These are phyloP conservation scores for Termitomyces titanicus DNA, from an alignment of 768 basidiomycete genomes.

Conservation along the genomic window DNA sequence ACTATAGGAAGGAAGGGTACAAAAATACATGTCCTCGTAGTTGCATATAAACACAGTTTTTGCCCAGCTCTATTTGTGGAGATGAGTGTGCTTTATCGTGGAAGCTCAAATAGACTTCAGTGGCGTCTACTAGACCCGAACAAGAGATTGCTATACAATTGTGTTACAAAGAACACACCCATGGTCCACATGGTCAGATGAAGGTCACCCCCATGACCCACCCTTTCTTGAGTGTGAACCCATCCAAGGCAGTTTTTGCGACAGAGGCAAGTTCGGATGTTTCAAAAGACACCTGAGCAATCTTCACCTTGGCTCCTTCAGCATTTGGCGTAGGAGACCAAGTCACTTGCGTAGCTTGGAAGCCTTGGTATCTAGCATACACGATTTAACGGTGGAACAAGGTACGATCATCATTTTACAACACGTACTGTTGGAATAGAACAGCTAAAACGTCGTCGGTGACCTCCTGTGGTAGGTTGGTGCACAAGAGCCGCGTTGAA, in stretches of 20 bases:
- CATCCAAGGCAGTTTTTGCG: conserved; percentile 81
- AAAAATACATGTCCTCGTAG: background rate
- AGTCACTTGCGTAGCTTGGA: conserved; percentile 65
- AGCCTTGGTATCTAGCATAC: conserved; percentile 72
- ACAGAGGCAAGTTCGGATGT: conserved; percentile 66
- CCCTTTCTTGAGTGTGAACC: conserved; percentile 82
- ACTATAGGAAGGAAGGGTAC: background rate
- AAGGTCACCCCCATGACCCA: conserved; percentile 81
- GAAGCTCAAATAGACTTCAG: background rate
- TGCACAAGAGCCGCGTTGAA: conserved; percentile 65
- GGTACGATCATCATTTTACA: background rate
- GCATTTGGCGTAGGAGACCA: conserved; percentile 66
- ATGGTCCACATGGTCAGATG: conserved; percentile 31
- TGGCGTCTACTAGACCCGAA: background rate
- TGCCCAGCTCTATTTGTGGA: background rate
- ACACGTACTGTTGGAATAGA: conserved; percentile 85
- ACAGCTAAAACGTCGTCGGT: conserved; percentile 83
- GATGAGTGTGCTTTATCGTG: background rate
- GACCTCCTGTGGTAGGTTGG: conserved; percentile 89
- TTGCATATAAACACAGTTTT: background rate
- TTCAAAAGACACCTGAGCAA: conserved; percentile 80
- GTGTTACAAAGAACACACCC: conserved; percentile 13
- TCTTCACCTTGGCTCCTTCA: conserved; percentile 66
- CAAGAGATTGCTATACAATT: conserved; percentile 4
- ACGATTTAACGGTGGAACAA: background rate